Percentiles rank a stretch among this genome's conserved stretches.
phyloP scores from a whole-genome alignment of 805 yeast species.

The Ogataea methylovora region DNA sequence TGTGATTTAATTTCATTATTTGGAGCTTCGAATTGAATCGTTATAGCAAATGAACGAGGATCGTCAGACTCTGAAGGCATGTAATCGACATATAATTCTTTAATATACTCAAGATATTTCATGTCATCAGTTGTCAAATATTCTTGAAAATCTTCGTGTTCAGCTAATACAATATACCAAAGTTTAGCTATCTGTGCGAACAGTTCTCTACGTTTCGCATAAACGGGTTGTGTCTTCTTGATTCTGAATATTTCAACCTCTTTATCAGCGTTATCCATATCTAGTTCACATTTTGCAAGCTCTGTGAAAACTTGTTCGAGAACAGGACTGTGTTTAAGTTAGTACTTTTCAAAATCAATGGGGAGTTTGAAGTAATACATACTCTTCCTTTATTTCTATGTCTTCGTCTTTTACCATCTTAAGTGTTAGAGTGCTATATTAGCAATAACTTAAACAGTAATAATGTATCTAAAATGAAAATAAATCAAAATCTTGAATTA shows the following conservation, averaged over 20 bases:
- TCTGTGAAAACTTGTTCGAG: constrained; percentile 36
- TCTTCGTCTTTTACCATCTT: constrained; percentile 1
- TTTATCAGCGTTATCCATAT: constrained; percentile 51
- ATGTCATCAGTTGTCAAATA: constrained; percentile 70
- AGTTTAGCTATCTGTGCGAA: constrained; percentile 57
- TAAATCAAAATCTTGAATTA: no score
- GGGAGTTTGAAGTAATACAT: neutral
- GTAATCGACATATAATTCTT: constrained; percentile 46
- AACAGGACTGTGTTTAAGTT: constrained; percentile 1
- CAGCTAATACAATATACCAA: constrained; percentile 84
- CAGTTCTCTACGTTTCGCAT: constrained; percentile 46
- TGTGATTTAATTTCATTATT: constrained; percentile 48
- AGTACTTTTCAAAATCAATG: neutral
- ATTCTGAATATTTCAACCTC: constrained; percentile 51
- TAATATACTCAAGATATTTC: constrained; percentile 61
- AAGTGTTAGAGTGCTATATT: neutral
- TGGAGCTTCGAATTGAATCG: constrained; percentile 45
- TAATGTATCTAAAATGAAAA: no score
- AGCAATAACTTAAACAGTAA: neutral
- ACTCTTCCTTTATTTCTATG: constrained; percentile 3
- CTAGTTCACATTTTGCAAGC: constrained; percentile 50
- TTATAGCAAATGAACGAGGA: constrained; percentile 47
- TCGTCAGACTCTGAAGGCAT: constrained; percentile 17
- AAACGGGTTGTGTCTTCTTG: constrained; percentile 48
- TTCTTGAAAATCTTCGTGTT: constrained; percentile 79